These are phyloP conservation scores for Penicillium digitatum DNA, from an alignment of 2,329 filamentous ascomycete genomes.

Conservation along the genomic window DNA sequence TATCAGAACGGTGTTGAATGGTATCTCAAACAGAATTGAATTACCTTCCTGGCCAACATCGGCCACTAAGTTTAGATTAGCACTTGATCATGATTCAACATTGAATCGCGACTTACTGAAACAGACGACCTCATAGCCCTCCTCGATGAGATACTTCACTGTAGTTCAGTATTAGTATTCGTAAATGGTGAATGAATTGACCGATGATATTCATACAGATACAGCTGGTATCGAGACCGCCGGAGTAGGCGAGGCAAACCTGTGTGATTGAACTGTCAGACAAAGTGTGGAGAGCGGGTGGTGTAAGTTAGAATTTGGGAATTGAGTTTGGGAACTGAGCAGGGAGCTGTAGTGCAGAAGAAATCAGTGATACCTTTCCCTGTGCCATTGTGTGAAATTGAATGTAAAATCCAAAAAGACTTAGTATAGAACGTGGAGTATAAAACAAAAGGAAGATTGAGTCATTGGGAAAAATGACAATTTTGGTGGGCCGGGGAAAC, in stretches of 20 bases:
- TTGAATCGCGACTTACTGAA: conserved; percentile 44
- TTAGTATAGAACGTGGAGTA: conserved; percentile 12
- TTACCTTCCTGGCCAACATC: conserved; percentile 66
- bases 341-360: neutral
- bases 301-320: conserved; percentile 10
- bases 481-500: conserved; percentile 21
- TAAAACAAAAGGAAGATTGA: conserved; percentile 19
- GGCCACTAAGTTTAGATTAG: conserved; percentile 48
- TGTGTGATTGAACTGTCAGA: conserved; percentile 19
- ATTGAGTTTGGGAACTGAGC: neutral
- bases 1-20: conserved; percentile 6
- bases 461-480: conserved; percentile 21
- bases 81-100: neutral
- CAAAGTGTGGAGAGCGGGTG: conserved; percentile 7
- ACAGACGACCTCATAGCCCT: conserved; percentile 58
- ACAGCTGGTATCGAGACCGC: conserved; percentile 58
- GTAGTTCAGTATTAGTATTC: conserved; percentile 18
- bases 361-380: conserved; percentile 21
- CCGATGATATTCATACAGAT: conserved; percentile 45
- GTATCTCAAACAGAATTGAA: neutral
- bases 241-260: conserved; percentile 40
- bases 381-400: conserved; percentile 25
- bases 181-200: conserved; percentile 3
- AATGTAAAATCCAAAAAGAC: conserved; percentile 3
- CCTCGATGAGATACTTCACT: conserved; percentile 48